Evolutionary conservation across 345 rosid genomes (phyloP).

Genomic region (Hypericum androsaemum): DNA sequence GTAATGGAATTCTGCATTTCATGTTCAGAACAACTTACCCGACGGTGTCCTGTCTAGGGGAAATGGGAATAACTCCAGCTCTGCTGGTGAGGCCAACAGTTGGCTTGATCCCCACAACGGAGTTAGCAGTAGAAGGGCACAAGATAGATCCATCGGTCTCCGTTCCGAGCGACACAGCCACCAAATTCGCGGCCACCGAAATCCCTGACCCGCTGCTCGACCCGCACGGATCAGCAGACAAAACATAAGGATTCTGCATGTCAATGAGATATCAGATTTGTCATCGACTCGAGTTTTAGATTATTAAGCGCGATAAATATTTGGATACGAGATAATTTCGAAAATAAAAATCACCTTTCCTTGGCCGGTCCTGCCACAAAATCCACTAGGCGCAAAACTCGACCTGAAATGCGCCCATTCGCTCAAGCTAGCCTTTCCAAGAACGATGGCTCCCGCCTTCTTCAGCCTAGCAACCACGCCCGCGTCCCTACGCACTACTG

Average conservation of each 20-base stretch:
- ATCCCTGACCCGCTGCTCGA: slow-evolving; percentile 77
- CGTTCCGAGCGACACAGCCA: slow-evolving; percentile 49
- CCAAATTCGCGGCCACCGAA: slow-evolving; percentile 63
- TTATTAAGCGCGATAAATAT: too few species aligned
- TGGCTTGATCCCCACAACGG: slow-evolving; percentile 64
- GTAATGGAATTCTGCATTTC: not conserved
- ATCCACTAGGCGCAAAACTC: slow-evolving; percentile 22
- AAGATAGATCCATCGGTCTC: slow-evolving; percentile 70
- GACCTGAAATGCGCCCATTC: slow-evolving; percentile 52
- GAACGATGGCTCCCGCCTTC: slow-evolving; percentile 50
- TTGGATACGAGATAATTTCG: too few species aligned
- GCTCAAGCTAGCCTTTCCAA: slow-evolving; percentile 69
- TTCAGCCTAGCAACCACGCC: slow-evolving; percentile 50
- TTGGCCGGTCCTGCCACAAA: slow-evolving; percentile 48
- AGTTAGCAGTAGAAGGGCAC: slow-evolving; percentile 43
- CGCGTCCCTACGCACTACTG: slow-evolving; percentile 50
- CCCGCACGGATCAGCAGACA: slow-evolving; percentile 48
- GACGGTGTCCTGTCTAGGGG: slow-evolving; percentile 48
- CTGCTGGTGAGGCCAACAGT: slow-evolving; percentile 65
- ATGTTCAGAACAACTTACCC: slow-evolving; percentile 27
- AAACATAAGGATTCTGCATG: slow-evolving; percentile 59
- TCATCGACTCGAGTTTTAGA: too few species aligned
- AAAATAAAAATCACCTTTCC: slow-evolving; percentile 45
- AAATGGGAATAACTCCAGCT: slow-evolving; percentile 56
- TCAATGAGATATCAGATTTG: too few species aligned